Percentiles rank a stretch among this genome's conserved stretches.
Conservation (phyloP, 306 rosid genomes). For the Coriaria nepalensis region DNA sequence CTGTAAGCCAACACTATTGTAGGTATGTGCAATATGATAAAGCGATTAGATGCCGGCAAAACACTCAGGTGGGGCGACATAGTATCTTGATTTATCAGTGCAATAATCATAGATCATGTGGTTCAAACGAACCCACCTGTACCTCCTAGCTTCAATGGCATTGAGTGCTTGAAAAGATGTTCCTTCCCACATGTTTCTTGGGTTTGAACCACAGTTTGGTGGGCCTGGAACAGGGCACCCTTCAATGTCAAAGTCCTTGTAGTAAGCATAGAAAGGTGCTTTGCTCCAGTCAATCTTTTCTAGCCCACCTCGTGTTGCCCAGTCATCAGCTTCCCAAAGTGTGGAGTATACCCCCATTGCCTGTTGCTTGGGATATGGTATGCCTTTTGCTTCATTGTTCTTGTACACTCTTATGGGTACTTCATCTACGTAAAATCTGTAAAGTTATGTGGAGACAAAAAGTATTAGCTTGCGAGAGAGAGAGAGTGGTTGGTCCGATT, state of each 20-base stretch:
- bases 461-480: neutral
- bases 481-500: neutral
- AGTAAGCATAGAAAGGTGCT: constrained; percentile 8
- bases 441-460: neutral
- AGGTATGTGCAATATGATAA: no score
- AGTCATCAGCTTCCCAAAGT: constrained; percentile 13
- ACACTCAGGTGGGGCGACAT: constrained; percentile 10
- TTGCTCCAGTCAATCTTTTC: constrained; percentile 5
- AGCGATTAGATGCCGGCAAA: no score
- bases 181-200: constrained; percentile 6
- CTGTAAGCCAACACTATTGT: no score
- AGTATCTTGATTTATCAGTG: constrained; percentile 1
- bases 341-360: constrained; percentile 7
- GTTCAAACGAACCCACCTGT: constrained; percentile 10
- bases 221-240: neutral
- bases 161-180: constrained; percentile 2
- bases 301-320: constrained; percentile 9
- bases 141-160: constrained; percentile 5
- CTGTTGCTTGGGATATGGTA: constrained; percentile 11
- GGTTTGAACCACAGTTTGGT: no score
- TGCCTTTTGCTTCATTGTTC: constrained; percentile 11
- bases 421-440: constrained; percentile 13
- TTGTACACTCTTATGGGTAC: constrained; percentile 10
- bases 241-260: constrained; percentile 7
- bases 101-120: constrained; percentile 13